Evolutionary conservation across 1,284 basidiomycete genomes (phyloP).

Genomic region (Flammula alnicola): DNA sequence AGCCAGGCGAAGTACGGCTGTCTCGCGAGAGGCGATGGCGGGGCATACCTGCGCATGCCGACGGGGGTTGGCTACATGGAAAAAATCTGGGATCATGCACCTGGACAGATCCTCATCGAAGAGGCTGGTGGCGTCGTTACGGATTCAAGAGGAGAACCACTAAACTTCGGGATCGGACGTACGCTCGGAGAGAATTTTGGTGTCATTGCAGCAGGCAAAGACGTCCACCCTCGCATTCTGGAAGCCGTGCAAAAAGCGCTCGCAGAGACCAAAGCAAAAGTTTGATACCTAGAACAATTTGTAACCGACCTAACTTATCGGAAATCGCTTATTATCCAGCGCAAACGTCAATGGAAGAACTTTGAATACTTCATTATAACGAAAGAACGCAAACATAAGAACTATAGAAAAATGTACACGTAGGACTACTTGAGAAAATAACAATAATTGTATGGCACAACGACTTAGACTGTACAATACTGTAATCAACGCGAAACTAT

Average conservation of each 20-base stretch:
- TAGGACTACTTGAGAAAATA: too few species aligned
- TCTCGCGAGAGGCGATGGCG: slow-evolving; percentile 87
- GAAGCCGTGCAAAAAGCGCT: slow-evolving; percentile 74
- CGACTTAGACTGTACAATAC: too few species aligned
- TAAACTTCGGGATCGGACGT: slow-evolving; percentile 89
- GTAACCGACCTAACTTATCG: too few species aligned
- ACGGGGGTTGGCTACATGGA: slow-evolving; percentile 82
- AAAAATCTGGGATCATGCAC: slow-evolving; percentile 97
- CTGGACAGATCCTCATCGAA: slow-evolving; percentile 83
- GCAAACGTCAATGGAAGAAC: too few species aligned
- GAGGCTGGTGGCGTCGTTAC: slow-evolving; percentile 91
- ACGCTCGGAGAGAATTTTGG: slow-evolving; percentile 90
- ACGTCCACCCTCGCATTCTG: slow-evolving; percentile 62
- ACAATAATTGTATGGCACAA: too few species aligned
- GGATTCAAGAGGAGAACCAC: slow-evolving; percentile 78
- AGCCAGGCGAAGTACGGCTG: slow-evolving; percentile 96
- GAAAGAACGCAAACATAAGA: too few species aligned
- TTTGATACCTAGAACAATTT: slow-evolving; percentile 11
- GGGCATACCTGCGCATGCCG: slow-evolving; percentile 91
- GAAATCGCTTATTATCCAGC: too few species aligned
- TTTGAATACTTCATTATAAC: too few species aligned
- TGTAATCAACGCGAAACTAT: too few species aligned
- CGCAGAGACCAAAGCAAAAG: slow-evolving; percentile 26
- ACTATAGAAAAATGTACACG: too few species aligned
- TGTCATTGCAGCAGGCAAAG: slow-evolving; percentile 78